Evolutionary conservation across 805 yeast genomes (phyloP), one percentile per base, ranked within the genome.

Genomic region (Candida nitratophila): DNA sequence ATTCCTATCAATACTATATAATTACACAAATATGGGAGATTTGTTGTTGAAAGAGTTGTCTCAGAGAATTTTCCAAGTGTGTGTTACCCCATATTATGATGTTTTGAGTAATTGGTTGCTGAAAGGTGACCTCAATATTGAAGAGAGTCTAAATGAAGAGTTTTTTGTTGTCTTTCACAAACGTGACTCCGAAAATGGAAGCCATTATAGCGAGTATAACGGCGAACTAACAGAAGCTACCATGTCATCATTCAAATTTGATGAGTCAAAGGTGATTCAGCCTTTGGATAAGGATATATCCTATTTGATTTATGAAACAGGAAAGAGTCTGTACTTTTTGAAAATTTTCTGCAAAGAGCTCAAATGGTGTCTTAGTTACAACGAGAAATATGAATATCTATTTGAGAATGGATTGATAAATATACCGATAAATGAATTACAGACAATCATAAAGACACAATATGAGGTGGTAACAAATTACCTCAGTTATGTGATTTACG

Each of bases 311-410:
- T 78, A 68, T 50, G 79, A 82, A 41, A 78, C 84, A 17, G 99
- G 99, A 0, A 80, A 83, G 48, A 75, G 86, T 7, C 64, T 82
- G 6, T 70, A 77, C 10, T 90, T 82, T 56, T 63, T 90, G 39
- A 75, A 78, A 32, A 67, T 67, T 24, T 73, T 74, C 37, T 87
- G 96, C 61, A 74, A 75, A 30, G 93, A 86, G 51, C 63, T 77
- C 24, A 71, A 71, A 34, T 87, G 93, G 90, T 54, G 55, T 44
- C 33, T 39, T 40, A 41, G 40, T 22, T 43, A 52, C 29, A 43
- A 47, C n/a, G 34, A 37, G 11, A 42, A 47, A 37, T 48, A 17
- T 41, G 35, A 17, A 17, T 40, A n/a, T 15, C 22, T 45, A 11
- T 20, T 38, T 9, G 10, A 26, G 16, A 39, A 61, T 39, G 49